Conservation (phyloP, 768 basidiomycete species). For the Suillus decipiens region DNA sequence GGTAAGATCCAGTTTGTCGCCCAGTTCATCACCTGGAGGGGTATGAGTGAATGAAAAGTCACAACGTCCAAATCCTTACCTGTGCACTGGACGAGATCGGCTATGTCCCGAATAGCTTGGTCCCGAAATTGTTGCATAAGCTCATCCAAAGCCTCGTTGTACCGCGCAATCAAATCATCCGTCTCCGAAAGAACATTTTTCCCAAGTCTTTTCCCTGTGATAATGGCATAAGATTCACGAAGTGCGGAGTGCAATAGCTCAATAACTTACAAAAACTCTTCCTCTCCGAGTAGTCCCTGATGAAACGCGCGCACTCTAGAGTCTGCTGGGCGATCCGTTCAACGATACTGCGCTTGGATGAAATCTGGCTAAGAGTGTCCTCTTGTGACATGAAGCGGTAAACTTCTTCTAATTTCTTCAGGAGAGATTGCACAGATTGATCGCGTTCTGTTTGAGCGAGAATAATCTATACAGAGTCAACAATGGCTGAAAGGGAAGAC, state of each 20-base stretch:
- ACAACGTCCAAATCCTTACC: not conserved
- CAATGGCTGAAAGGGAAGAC: too few species aligned
- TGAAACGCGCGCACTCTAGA: slow-evolving; percentile 30
- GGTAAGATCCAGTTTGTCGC: too few species aligned
- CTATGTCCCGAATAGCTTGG: not conserved
- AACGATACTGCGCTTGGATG: not conserved
- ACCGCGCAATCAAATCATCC: not conserved
- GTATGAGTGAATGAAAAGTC: not conserved
- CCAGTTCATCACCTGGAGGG: too few species aligned
- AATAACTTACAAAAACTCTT: slow-evolving; percentile 19
- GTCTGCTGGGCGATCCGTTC: slow-evolving; percentile 20
- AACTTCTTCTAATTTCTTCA: not conserved
- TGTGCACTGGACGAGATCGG: not conserved
- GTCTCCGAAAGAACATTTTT: not conserved
- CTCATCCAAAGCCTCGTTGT: not conserved
- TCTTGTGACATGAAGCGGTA: slow-evolving; percentile 2
- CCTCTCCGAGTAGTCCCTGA: slow-evolving; percentile 28
- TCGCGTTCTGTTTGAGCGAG: slow-evolving; percentile 11
- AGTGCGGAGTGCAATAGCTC: not conserved
- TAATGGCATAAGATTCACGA: not conserved
- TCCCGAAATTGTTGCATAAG: slow-evolving; percentile 5
- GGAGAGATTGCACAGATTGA: not conserved
- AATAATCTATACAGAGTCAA: not conserved
- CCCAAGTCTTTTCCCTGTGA: slow-evolving; percentile 1
- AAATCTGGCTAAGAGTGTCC: not conserved